These are phyloP conservation scores for Gossypium turneri DNA, from an alignment of 345 rosid genomes.

Conservation along the genomic window DNA sequence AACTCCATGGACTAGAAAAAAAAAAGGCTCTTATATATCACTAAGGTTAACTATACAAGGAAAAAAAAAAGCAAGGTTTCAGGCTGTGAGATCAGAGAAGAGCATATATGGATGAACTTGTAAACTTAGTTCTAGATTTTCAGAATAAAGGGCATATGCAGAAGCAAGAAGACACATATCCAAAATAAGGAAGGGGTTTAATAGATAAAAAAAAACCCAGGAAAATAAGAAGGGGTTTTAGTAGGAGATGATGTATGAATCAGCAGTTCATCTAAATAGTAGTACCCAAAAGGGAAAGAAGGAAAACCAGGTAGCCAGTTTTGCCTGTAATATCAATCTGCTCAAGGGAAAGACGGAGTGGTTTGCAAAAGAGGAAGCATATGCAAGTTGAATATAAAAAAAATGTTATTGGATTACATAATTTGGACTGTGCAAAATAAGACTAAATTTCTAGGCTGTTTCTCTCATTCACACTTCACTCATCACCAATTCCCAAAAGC, in stretches of 20 bases:
- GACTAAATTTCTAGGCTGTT: conserved; percentile 12
- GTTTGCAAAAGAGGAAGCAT: conserved; percentile 14
- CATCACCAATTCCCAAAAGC: conserved; percentile 17
- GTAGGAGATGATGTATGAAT: not conserved
- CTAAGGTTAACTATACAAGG: too few relatives aligned
- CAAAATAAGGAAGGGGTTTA: not conserved
- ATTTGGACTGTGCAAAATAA: not conserved
- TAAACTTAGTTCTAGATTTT: not conserved
- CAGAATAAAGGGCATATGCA: not conserved
- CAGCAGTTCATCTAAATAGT: conserved; percentile 11
- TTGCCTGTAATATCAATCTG: not conserved
- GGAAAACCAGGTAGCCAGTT: not conserved
- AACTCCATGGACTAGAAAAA: conserved; percentile 23
- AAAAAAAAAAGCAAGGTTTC: not conserved
- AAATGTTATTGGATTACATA: conserved; percentile 3
- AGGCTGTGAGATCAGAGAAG: not conserved
- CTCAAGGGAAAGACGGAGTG: conserved; percentile 12
- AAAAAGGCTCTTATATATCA: not conserved
- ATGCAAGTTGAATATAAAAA: conserved; percentile 7
- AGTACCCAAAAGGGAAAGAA: conserved; percentile 3
- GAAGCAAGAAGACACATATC: not conserved
- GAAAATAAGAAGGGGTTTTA: not conserved
- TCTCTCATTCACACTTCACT: conserved; percentile 6
- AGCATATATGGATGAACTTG: not conserved
- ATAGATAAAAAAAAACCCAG: not conserved